Percentiles rank a stretch among this genome's conserved stretches.
Evolutionary conservation across 2,329 filamentous ascomycete genomes (phyloP).

Genomic region (Aspergillus niger): DNA sequence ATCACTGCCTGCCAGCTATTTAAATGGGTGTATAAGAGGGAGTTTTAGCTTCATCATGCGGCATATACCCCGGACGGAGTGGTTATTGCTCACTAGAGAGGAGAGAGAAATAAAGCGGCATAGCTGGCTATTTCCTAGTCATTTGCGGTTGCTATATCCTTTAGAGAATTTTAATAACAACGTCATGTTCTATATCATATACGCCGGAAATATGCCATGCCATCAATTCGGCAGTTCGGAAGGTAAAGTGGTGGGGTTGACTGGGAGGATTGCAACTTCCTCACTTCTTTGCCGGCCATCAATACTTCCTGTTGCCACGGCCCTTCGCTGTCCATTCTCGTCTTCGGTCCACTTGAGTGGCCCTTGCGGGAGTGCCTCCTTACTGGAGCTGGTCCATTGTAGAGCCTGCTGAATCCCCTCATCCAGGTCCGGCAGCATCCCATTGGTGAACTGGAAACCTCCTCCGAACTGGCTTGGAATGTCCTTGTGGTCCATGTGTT

Average conservation of each 20-base stretch:
- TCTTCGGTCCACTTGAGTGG: conserved; percentile 25
- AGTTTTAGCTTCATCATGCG: neutral
- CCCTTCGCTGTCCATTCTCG: conserved; percentile 11
- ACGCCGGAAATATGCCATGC: too few relatives aligned
- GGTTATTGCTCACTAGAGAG: too few relatives aligned
- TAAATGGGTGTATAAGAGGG: neutral
- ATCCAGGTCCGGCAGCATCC: conserved; percentile 24
- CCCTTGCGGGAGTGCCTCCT: conserved; percentile 16
- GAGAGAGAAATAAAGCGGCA: neutral
- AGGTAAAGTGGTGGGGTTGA: neutral
- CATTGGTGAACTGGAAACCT: conserved; percentile 20
- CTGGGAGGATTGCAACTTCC: conserved; percentile 3
- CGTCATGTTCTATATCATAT: too few relatives aligned
- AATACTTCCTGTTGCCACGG: conserved; percentile 24
- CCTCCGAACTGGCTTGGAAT: conserved; percentile 28
- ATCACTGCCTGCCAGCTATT: neutral
- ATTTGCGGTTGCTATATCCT: neutral
- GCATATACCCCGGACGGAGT: neutral
- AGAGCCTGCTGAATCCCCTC: conserved; percentile 13
- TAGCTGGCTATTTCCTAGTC: neutral
- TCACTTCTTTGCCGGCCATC: conserved; percentile 13
- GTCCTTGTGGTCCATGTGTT: conserved; percentile 20
- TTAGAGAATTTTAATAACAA: neutral
- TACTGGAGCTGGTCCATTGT: neutral
- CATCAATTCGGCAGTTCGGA: too few relatives aligned